phyloP scores from a whole-genome alignment of 1,284 basidiomycete genomes.

The Coniferiporia sulphurascens region DNA sequence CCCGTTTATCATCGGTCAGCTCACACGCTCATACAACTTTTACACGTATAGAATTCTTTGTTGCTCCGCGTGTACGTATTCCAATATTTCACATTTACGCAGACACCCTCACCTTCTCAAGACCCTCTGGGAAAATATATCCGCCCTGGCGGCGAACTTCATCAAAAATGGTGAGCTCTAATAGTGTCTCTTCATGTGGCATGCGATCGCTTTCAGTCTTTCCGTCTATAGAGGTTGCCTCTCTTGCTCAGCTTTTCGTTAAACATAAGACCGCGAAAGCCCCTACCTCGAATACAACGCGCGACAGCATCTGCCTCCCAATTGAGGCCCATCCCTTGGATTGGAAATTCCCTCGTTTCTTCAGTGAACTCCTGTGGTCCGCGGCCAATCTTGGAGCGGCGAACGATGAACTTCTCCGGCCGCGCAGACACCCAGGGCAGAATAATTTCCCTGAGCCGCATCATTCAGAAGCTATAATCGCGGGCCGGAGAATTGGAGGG shows the following conservation, averaged over 20 bases:
- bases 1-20: too few species aligned
- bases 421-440: constrained; percentile 21
- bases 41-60: too few species aligned
- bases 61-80: too few species aligned
- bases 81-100: neutral
- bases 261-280: neutral
- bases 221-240: constrained; percentile 2
- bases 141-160: constrained; percentile 17
- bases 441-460: constrained; percentile 18
- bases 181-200: constrained; percentile 16
- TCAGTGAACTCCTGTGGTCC: constrained; percentile 21
- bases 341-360: constrained; percentile 22
- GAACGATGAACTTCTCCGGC: constrained; percentile 25
- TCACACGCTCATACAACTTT: too few species aligned
- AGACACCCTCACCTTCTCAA: constrained; percentile 14
- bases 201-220: constrained; percentile 16
- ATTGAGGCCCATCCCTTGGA: constrained; percentile 27
- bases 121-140: constrained; percentile 15
- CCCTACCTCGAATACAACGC: constrained; percentile 31
- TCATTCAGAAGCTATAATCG: neutral
- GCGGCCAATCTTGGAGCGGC: constrained; percentile 23
- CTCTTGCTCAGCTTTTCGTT: neutral
- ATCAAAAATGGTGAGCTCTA: constrained; percentile 16
- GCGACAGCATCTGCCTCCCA: constrained; percentile 35
- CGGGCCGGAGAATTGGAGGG: constrained; percentile 3